Base-by-base conservation (phyloP, 139 green algal species). In the Chlorella sp. region DNA sequence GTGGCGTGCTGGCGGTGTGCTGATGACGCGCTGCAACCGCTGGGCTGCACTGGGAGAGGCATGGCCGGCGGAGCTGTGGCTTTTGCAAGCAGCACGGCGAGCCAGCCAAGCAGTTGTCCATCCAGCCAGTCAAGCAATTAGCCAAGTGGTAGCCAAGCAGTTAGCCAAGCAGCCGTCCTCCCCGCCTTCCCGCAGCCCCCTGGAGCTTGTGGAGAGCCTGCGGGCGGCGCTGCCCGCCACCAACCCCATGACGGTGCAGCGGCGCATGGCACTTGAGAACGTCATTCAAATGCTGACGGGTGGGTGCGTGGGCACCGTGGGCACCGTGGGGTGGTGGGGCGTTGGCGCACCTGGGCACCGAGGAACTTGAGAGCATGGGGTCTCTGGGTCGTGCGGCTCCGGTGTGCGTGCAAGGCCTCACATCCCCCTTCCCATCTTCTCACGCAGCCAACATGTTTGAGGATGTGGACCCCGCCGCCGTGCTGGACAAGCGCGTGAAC, bases 181-280 rank as follows among this genome's bases (percentile, higher is more conserved):
- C 46, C 16, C 44, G 43, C 13, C 62, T 51, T 9, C 32, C 40
- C 60, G 72, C 82, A 86, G 81, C 72, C 86, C 86, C 0, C 76
- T 96, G 64, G 69, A 73, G 1, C 88, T 98, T 67, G 89, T 98
- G 19, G 94, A 97, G 83, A 85, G 87, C 30, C 88, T 98, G 65
- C 81, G 92, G 1, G 85, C 68, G 3, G 77, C 82, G 19, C 92
- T 96, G 90, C 94, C 93, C 24, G 78, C 94, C 36, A 56, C 43
- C 34, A 91, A 76, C 70, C 83, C 92, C 16, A 83, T 72, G 40
- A 87, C 85, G 64, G 67, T 96, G 82, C 86, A 90, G 77, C 86
- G 91, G 14, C 88, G 93, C 64, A 92, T 96, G 74, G 89, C 89
- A 7, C 87, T 98, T 76, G 95, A 98, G 86, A 84, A 96, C 73